A percentile compares a stretch with the other conserved stretches of the same genome.
phyloP scores from a whole-genome alignment of 2,329 filamentous ascomycete genomes.

The Thielaviopsis populi region DNA sequence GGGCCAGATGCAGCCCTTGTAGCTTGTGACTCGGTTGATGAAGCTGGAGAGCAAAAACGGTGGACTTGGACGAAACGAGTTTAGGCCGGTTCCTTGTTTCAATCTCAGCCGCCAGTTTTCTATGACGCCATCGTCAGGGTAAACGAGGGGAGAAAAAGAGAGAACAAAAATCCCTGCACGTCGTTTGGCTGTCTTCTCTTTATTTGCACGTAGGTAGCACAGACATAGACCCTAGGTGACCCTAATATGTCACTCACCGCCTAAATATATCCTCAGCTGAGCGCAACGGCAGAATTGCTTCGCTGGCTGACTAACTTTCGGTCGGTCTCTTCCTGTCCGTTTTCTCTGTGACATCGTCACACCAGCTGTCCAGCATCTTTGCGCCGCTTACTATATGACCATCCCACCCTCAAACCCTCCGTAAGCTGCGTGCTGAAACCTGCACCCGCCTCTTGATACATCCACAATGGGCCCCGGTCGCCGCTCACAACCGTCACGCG shows the following conservation, averaged over 20 bases:
- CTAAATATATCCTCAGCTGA: not conserved
- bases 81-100: not conserved
- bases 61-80: not conserved
- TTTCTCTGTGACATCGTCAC: not conserved
- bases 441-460: not conserved
- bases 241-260: not conserved
- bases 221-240: not conserved
- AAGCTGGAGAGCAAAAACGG: not conserved
- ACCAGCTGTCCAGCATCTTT: not conserved
- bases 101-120: not conserved
- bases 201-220: too few relatives aligned
- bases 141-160: not conserved
- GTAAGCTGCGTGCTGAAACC: not conserved
- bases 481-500: conserved; percentile 38
- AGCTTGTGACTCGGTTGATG: too few relatives aligned
- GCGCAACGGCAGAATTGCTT: not conserved
- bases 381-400: not conserved
- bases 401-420: not conserved
- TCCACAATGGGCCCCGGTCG: conserved; percentile 30
- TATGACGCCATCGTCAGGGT: not conserved
- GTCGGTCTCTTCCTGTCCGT: too few relatives aligned
- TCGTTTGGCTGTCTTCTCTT: too few relatives aligned
- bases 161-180: too few relatives aligned
- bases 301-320: too few relatives aligned
- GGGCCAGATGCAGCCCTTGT: too few relatives aligned